Conservation (phyloP, 257 asterid species). For the Przewalskia tangutica region DNA sequence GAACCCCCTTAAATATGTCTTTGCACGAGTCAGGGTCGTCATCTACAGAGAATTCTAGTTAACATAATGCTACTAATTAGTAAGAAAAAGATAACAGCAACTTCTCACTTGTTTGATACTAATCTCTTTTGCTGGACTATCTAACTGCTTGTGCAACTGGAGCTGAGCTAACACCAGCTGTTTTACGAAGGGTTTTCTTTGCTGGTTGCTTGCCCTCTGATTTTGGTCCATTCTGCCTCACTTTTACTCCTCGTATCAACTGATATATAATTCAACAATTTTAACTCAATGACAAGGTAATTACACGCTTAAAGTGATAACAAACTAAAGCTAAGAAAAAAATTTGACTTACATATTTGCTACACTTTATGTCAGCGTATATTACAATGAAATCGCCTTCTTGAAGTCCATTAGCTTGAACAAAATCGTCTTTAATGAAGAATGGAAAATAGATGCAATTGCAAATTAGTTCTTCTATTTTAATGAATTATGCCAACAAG, state of each 20-base stretch:
- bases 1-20: neutral
- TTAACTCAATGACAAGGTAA: neutral
- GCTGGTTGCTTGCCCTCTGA: slow-evolving; percentile 60
- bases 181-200: slow-evolving; percentile 42
- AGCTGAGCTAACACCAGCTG: slow-evolving; percentile 24
- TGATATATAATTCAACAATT: neutral
- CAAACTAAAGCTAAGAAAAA: neutral
- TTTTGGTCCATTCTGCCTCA: slow-evolving; percentile 9
- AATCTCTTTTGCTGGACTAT: neutral
- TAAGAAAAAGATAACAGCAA: neutral
- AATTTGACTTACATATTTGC: slow-evolving; percentile 45
- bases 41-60: neutral
- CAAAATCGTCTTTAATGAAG: slow-evolving; percentile 24
- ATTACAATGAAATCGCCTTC: slow-evolving; percentile 40
- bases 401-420: slow-evolving; percentile 31
- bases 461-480: no score
- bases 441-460: neutral
- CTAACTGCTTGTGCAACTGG: slow-evolving; percentile 21
- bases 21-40: neutral
- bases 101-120: neutral
- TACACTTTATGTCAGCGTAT: slow-evolving; percentile 27
- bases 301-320: neutral
- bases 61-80: neutral
- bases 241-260: slow-evolving; percentile 20
- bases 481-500: no score